Percentiles rank a stretch among this genome's conserved stretches.
phyloP scores from a whole-genome alignment of 768 basidiomycete species.

The Russula olivacea region DNA sequence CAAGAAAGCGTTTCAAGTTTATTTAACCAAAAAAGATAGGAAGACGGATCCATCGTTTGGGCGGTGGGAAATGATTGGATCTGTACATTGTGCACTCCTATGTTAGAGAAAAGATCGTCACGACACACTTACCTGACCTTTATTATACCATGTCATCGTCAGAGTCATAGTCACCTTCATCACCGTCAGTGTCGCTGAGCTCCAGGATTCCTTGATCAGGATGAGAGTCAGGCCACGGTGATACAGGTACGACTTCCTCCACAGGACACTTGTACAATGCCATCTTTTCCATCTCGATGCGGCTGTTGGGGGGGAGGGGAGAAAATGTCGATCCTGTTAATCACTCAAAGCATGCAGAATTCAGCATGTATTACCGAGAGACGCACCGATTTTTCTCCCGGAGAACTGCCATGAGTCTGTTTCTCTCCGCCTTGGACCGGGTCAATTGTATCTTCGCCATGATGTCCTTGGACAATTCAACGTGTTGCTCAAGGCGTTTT shows the following conservation, averaged over 20 bases:
- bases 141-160: conserved; percentile 9
- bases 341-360: conserved; percentile 5
- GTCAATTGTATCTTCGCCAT: conserved; percentile 42
- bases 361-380: not conserved
- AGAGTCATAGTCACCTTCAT: conserved; percentile 32
- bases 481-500: conserved; percentile 42
- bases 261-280: conserved; percentile 2
- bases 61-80: not conserved
- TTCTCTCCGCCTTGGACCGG: conserved; percentile 44
- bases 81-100: not conserved
- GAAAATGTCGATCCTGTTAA: conserved; percentile 3
- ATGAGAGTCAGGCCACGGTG: conserved; percentile 40
- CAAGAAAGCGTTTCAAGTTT: not conserved
- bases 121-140: conserved; percentile 13
- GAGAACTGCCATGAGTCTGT: conserved; percentile 40
- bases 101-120: not conserved
- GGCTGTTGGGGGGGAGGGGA: conserved; percentile 28
- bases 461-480: conserved; percentile 44
- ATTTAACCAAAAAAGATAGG: not conserved
- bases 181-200: conserved; percentile 40
- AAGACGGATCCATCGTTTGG: not conserved
- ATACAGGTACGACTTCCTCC: not conserved
- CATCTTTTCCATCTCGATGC: conserved; percentile 33
- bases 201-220: conserved; percentile 40
- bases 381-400: conserved; percentile 51